Conservation (phyloP, 2,329 filamentous ascomycete genomes). For the Curvularia sp. region DNA sequence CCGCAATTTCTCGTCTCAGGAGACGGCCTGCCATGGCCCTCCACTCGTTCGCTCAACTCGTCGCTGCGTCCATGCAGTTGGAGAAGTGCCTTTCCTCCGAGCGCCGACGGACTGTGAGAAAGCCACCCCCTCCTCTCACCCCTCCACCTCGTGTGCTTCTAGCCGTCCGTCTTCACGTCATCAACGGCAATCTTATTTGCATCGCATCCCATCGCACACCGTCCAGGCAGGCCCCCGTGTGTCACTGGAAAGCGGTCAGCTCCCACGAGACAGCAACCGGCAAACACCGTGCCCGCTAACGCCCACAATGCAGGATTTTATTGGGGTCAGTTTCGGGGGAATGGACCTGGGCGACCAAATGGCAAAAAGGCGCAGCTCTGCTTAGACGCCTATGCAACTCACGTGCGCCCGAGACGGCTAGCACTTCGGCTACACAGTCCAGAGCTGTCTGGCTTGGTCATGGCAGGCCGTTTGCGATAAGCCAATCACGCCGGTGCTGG, state of each 20-base stretch:
- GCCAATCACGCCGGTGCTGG: constrained; percentile 35
- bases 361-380: constrained; percentile 29
- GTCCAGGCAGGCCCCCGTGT: not conserved
- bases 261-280: constrained; percentile 8
- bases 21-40: constrained; percentile 11
- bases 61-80: constrained; percentile 4
- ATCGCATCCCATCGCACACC: not conserved
- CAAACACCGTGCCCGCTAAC: constrained; percentile 25
- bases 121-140: not conserved
- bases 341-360: constrained; percentile 31
- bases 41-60: constrained; percentile 14
- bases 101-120: constrained; percentile 17
- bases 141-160: not conserved
- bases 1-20: constrained; percentile 17
- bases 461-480: constrained; percentile 22
- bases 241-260: constrained; percentile 22
- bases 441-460: constrained; percentile 33
- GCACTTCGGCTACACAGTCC: constrained; percentile 30
- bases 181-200: not conserved
- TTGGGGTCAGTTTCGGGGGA: constrained; percentile 25
- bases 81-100: constrained; percentile 23
- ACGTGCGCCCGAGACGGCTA: constrained; percentile 31
- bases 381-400: constrained; percentile 26
- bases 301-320: constrained; percentile 17
- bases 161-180: constrained; percentile 4